A percentile compares a stretch with the other conserved stretches of the same genome.
phyloP scores from a whole-genome alignment of 345 rosid genomes.

The Bruguiera parviflora region DNA sequence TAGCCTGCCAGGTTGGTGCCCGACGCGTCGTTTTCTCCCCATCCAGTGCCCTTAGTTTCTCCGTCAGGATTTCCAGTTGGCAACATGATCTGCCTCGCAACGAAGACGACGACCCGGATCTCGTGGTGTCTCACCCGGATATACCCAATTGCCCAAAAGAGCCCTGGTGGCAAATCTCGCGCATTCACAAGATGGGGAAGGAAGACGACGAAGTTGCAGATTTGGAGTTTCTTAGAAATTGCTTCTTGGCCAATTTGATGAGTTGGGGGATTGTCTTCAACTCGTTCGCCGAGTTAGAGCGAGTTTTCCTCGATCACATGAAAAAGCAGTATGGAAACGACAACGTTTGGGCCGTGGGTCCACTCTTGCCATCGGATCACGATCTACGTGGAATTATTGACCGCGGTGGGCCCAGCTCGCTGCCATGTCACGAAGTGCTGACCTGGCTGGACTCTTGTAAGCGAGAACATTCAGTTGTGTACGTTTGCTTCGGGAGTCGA shows the following conservation, averaged over 20 bases:
- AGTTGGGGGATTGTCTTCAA: constrained; percentile 63
- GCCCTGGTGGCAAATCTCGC: constrained; percentile 38
- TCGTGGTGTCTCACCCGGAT: constrained; percentile 28
- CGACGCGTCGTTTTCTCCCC: constrained; percentile 56
- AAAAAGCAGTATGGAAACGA: constrained; percentile 27
- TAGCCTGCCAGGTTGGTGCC: constrained; percentile 42
- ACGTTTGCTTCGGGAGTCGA: constrained; percentile 75
- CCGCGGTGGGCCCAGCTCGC: constrained; percentile 52
- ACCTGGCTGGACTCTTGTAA: constrained; percentile 55
- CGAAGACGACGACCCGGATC: constrained; percentile 8
- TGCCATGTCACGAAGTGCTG: constrained; percentile 21
- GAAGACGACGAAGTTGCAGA: constrained; percentile 42
- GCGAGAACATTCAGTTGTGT: constrained; percentile 43
- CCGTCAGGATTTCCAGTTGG: constrained; percentile 26
- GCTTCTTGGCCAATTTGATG: constrained; percentile 24
- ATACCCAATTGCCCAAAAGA: constrained; percentile 45
- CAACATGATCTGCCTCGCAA: constrained; percentile 20
- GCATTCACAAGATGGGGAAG: constrained; percentile 12
- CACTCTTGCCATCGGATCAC: constrained; percentile 27
- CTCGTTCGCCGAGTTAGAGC: constrained; percentile 47
- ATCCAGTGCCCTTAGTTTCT: constrained; percentile 39
- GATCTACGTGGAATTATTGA: background rate
- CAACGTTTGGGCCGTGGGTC: constrained; percentile 58
- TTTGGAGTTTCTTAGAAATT: constrained; percentile 31
- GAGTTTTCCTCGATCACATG: constrained; percentile 38